Evolutionary conservation across 1,284 basidiomycete species (phyloP).

Genomic region (Lentinula novae-zelandiae): DNA sequence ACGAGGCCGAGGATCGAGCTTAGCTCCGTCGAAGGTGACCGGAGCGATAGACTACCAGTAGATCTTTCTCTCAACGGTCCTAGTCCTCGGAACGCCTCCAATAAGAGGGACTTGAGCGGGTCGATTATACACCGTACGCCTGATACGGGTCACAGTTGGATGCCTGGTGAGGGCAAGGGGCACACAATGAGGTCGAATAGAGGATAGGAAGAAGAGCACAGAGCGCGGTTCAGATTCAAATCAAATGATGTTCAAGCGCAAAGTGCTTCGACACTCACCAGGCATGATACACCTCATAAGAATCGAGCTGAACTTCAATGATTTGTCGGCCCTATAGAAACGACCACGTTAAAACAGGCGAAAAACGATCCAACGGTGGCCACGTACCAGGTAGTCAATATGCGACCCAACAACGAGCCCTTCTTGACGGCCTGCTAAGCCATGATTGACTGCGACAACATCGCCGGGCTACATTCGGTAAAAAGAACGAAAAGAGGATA

Average conservation of each 20-base stretch:
- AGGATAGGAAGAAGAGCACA: background rate
- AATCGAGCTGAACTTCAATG: conserved; percentile 74
- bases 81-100: conserved; percentile 34
- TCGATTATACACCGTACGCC: conserved; percentile 60
- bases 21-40: background rate
- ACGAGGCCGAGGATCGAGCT: background rate
- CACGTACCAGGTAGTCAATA: conserved; percentile 61
- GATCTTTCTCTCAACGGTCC: conserved; percentile 63
- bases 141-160: conserved; percentile 68
- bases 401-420: conserved; percentile 75
- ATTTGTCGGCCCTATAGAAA: conserved; percentile 66
- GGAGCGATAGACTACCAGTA: conserved; percentile 50
- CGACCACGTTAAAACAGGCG: background rate
- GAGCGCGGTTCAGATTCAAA: background rate
- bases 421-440: conserved; percentile 57
- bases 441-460: conserved; percentile 71
- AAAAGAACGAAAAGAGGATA: background rate
- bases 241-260: background rate
- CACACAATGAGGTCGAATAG: background rate
- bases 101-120: conserved; percentile 22
- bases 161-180: conserved; percentile 39
- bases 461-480: conserved; percentile 57
- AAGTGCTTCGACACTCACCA: conserved; percentile 38
- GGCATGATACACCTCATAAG: conserved; percentile 61
- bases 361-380: background rate